Base-by-base conservation (phyloP, 805 yeast species). In the Tanozyma kutaoensis region DNA sequence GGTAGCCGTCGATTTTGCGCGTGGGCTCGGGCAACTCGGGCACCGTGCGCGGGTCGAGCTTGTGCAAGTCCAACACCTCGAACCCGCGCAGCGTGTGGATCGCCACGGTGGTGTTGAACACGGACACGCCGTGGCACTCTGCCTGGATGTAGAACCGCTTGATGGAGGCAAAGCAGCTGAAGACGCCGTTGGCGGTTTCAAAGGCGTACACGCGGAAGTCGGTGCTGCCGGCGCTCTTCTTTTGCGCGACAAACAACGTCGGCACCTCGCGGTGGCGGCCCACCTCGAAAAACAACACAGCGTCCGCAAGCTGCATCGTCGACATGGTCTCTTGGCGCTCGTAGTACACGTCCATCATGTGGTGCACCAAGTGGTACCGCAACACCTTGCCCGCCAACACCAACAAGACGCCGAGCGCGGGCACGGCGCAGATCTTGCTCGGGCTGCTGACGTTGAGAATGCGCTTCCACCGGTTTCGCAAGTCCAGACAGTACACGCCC, bases 51-150 rank as follows among this genome's bases (percentile, higher is more conserved):
- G 76, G 68, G 17, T 72, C 60, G 13, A 66, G 52, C 23, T 69
- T 66, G 31, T 74, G 74, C 27, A 78, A 56, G 4, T 76, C 66
- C 37, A 72, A 55, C 16, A 77, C 62, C 33, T 78, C 76, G 36
- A 76, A 73, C 0, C 86, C 86, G 39, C 69, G 67, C 12, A 66
- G 52, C 0, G 84, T 66, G 40, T 76, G 79, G 1, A 76, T 66
- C 1, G 81, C 71, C 45, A 80, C 65, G 27, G 80, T 64, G 13
- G 71, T 68, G 33, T 73, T 69, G 51, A 81, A 72, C 3, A 77
- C 56, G 1, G 78, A 69, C 12, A 79, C 51, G 3, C 73, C 76
- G 32, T 47, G 57, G 27, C 78, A 64, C 27, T 76, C 86, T 2
- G 68, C 63, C 17, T 65, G 65, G 14, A 66, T 53, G 31, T 56